Evolutionary conservation across 768 basidiomycete species (phyloP).

Genomic region (Agaricus bisporus): DNA sequence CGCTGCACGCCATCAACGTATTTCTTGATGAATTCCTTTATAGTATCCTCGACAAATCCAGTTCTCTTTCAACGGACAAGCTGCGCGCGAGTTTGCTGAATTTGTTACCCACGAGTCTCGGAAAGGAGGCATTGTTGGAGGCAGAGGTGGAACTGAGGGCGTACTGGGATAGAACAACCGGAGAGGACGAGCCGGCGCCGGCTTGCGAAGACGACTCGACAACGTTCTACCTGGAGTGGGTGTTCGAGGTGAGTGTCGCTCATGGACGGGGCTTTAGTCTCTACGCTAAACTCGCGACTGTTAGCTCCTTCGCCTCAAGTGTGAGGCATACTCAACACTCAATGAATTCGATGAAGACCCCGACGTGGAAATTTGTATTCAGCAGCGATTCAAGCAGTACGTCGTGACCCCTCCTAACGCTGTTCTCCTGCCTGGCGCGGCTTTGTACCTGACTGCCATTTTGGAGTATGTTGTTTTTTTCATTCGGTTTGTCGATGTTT

Average conservation of each 20-base stretch:
- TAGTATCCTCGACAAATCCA: constrained; percentile 58
- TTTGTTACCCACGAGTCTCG: constrained; percentile 72
- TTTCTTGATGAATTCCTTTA: constrained; percentile 81
- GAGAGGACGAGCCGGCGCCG: constrained; percentile 23
- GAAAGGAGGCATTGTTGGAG: constrained; percentile 88
- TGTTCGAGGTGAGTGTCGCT: constrained; percentile 55
- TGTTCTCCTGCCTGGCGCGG: constrained; percentile 69
- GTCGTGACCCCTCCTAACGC: constrained; percentile 46
- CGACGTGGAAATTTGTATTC: constrained; percentile 53
- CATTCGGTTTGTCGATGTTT: constrained; percentile 13
- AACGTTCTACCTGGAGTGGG: constrained; percentile 67
- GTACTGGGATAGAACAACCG: constrained; percentile 71
- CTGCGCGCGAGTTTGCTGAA: constrained; percentile 67
- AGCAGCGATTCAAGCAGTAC: constrained; percentile 52
- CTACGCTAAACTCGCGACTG: constrained; percentile 10
- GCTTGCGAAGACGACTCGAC: constrained; percentile 44
- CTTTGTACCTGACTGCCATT: constrained; percentile 87
- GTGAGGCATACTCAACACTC: constrained; percentile 82
- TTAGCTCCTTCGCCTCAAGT: constrained; percentile 77
- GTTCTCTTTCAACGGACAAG: constrained; percentile 67
- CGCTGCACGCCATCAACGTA: constrained; percentile 74
- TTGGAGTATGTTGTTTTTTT: constrained; percentile 65
- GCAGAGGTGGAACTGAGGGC: constrained; percentile 90
- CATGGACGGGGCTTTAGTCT: background rate
- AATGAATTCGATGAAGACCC: constrained; percentile 77